Conservation (phyloP, 208 protist species). For the Leptomonas pyrrhocoris region DNA sequence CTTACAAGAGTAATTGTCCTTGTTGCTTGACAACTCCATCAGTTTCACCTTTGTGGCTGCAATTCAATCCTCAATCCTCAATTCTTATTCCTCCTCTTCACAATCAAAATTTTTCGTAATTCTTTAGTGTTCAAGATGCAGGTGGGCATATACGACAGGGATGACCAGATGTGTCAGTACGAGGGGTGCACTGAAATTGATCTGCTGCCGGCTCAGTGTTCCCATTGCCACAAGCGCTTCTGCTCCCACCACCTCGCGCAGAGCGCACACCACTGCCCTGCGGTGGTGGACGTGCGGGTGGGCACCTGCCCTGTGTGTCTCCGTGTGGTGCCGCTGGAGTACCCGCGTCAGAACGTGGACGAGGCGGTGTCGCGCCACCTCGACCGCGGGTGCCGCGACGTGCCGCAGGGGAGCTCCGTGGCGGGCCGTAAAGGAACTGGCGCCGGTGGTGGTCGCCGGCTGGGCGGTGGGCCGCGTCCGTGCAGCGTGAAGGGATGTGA, state of each 20-base stretch:
- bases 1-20: too few relatives aligned
- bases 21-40: too few relatives aligned
- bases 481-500: slow-evolving; percentile 58
- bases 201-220: slow-evolving; percentile 67
- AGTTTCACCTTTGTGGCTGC: too few relatives aligned
- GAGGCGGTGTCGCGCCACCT: slow-evolving; percentile 83
- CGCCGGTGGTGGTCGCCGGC: slow-evolving; percentile 21
- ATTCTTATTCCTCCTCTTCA: slow-evolving; percentile 1
- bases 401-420: slow-evolving; percentile 7
- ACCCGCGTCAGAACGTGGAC: slow-evolving; percentile 51
- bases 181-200: slow-evolving; percentile 76
- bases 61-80: too few relatives aligned
- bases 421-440: not conserved
- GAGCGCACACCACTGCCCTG: slow-evolving; percentile 59
- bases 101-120: not conserved
- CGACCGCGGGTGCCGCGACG: slow-evolving; percentile 64
- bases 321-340: slow-evolving; percentile 59
- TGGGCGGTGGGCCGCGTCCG: slow-evolving; percentile 26
- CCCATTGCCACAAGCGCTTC: slow-evolving; percentile 74
- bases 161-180: slow-evolving; percentile 69
- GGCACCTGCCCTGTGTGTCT: slow-evolving; percentile 59
- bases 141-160: slow-evolving; percentile 80
- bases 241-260: slow-evolving; percentile 78
- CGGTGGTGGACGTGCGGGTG: slow-evolving; percentile 40
- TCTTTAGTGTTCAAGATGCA: slow-evolving; percentile 58